Evolutionary conservation across 164 flowering plant genomes (phyloP), one percentile per base, ranked within the genome.

Genomic region (Magnolia sinica): DNA sequence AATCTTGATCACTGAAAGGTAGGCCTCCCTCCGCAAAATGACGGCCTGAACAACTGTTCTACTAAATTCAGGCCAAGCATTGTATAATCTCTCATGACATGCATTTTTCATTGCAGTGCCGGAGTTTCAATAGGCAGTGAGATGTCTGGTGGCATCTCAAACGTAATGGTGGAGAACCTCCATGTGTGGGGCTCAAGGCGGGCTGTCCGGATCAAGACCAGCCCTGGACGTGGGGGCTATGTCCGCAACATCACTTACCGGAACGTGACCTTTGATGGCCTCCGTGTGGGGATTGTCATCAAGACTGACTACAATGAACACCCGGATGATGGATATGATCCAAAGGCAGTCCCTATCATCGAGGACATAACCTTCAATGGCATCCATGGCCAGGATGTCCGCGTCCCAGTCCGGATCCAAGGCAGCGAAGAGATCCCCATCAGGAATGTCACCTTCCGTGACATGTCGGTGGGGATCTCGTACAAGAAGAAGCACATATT

Each of bases 111-210:
- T 65, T 64, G 13, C 97, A 96, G 99, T 82, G 99, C 99, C 51
- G 99, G 99, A 4, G 77, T 96, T 80, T 94, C 99, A 20, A 91
- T 96, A 76, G 99, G 99, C 79, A 96, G 99, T 69, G 98, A 96
- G 86, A 96, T 96, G 99, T 96, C 99, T 16, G 99, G 99, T 71
- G 99, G 99, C 3, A 91, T 96, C 45, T 92, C 95, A 50, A 88
- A 94, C 73, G 87, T 96, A 67, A 90, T 90, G 0, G 90, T 96
- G 73, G 98, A 96, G 79, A 92, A 96, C 78, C 79, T 94, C 68
- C 85, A 74, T 59, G 89, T 94, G 0, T 94, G 98, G 98, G 82
- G 79, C 81, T 96, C 98, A 0, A 86, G 95, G 79, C 91, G 98
- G 29, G 99, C 87, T 19, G 87, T 96, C 31, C 85, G 98, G 77